Evolutionary conservation across 805 yeast genomes (phyloP).

Genomic region (Pichia ethanolica): DNA sequence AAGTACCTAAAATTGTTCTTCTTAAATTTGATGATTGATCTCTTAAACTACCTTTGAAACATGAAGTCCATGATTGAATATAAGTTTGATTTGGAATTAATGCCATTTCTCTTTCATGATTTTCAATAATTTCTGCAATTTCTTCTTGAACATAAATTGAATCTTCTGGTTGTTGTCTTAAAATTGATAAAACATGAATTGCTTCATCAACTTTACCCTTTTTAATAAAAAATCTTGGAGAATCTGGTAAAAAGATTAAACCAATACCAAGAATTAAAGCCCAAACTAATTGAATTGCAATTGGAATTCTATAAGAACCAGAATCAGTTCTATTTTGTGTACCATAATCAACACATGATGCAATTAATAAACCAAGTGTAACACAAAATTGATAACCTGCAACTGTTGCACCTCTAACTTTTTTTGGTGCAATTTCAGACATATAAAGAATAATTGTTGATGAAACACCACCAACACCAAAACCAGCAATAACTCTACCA

Average conservation of each 20-base stretch:
- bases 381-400: slow-evolving; percentile 59
- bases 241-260: slow-evolving; percentile 61
- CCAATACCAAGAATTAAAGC: slow-evolving; percentile 57
- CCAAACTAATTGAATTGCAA: slow-evolving; percentile 67
- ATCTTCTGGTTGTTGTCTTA: slow-evolving; percentile 46
- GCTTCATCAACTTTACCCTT: slow-evolving; percentile 54
- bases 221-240: slow-evolving; percentile 64
- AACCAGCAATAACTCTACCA: slow-evolving; percentile 69
- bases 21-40: slow-evolving; percentile 32
- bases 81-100: slow-evolving; percentile 29
- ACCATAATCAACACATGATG: slow-evolving; percentile 65
- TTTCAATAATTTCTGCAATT: slow-evolving; percentile 44
- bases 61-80: slow-evolving; percentile 35
- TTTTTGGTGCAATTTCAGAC: slow-evolving; percentile 72
- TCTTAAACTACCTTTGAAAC: slow-evolving; percentile 36
- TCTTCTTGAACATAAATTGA: slow-evolving; percentile 41
- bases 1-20: slow-evolving; percentile 37
- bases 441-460: slow-evolving; percentile 73
- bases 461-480: slow-evolving; percentile 72
- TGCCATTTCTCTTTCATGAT: slow-evolving; percentile 38
- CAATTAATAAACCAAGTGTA: slow-evolving; percentile 66
- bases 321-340: slow-evolving; percentile 45
- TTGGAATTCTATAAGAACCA: slow-evolving; percentile 67
- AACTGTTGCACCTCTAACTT: slow-evolving; percentile 73
- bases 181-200: slow-evolving; percentile 42